These are phyloP conservation scores for Gossypium davidsonii DNA, from an alignment of 441 rosid genomes.

Conservation along the genomic window DNA sequence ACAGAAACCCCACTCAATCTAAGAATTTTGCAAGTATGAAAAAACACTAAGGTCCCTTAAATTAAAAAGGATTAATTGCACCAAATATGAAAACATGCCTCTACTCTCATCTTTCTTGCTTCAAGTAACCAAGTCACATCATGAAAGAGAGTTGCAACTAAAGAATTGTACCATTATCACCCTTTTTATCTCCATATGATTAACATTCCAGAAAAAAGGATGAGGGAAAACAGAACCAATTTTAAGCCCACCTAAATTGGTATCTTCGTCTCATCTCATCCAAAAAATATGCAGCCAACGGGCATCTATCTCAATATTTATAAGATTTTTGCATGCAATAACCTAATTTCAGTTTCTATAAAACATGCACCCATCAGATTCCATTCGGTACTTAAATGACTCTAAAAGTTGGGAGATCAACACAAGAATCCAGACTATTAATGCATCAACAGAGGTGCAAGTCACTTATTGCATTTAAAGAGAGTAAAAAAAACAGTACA, in stretches of 20 bases:
- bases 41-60: neutral
- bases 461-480: neutral
- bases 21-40: neutral
- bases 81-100: slow-evolving; percentile 1
- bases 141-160: neutral
- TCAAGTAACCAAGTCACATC: neutral
- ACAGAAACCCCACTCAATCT: neutral
- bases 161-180: neutral
- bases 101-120: neutral
- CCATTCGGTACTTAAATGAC: neutral
- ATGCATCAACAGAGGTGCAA: neutral
- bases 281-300: neutral
- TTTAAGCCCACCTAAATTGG: neutral
- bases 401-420: neutral
- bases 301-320: neutral
- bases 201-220: neutral
- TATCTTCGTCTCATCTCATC: neutral
- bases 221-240: neutral
- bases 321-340: neutral
- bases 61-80: neutral
- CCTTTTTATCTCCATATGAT: neutral
- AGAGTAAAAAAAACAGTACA: neutral
- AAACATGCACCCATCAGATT: neutral
- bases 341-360: neutral
- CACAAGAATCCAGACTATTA: neutral